These are phyloP conservation scores for Fibroporia radiculosa DNA, from an alignment of 768 basidiomycete species.

Conservation along the genomic window DNA sequence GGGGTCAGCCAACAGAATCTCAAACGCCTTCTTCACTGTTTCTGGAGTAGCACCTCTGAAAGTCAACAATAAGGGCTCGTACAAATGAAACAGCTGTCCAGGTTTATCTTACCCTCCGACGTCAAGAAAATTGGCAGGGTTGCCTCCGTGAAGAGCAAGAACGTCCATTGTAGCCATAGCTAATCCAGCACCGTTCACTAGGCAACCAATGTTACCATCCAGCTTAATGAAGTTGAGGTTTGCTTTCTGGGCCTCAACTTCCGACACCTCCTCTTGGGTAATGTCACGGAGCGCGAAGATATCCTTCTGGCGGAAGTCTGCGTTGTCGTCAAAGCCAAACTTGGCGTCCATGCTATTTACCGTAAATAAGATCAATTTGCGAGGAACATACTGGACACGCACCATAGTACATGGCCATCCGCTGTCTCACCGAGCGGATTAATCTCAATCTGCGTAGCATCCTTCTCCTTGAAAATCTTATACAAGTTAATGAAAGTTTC, in stretches of 20 bases:
- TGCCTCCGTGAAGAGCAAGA: constrained; percentile 89
- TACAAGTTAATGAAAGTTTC: constrained; percentile 92
- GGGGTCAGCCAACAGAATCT: constrained; percentile 83
- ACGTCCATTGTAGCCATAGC: constrained; percentile 99
- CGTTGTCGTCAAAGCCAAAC: constrained; percentile 99
- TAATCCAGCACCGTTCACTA: constrained; percentile 97
- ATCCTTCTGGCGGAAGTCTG: constrained; percentile 93
- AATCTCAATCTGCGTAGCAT: constrained; percentile 99
- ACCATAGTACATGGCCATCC: constrained; percentile 93
- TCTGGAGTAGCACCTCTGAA: constrained; percentile 93
- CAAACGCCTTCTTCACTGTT: constrained; percentile 99
- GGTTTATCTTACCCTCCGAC: constrained; percentile 83
- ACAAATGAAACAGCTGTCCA: too few species aligned
- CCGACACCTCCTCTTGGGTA: constrained; percentile 93
- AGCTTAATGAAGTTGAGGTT: constrained; percentile 99
- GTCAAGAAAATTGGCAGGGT: constrained; percentile 98
- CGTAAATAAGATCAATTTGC: not conserved
- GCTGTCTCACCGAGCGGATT: constrained; percentile 92
- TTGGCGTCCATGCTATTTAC: constrained; percentile 93
- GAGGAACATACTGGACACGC: constrained; percentile 17
- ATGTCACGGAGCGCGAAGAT: constrained; percentile 85
- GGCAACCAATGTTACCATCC: constrained; percentile 92
- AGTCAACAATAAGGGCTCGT: not conserved
- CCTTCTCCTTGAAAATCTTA: constrained; percentile 97
- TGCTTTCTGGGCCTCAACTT: constrained; percentile 95